A percentile compares a stretch with the other conserved stretches of the same genome.
phyloP scores from a whole-genome alignment of 257 asterid genomes.

The Coffea eugenioides region DNA sequence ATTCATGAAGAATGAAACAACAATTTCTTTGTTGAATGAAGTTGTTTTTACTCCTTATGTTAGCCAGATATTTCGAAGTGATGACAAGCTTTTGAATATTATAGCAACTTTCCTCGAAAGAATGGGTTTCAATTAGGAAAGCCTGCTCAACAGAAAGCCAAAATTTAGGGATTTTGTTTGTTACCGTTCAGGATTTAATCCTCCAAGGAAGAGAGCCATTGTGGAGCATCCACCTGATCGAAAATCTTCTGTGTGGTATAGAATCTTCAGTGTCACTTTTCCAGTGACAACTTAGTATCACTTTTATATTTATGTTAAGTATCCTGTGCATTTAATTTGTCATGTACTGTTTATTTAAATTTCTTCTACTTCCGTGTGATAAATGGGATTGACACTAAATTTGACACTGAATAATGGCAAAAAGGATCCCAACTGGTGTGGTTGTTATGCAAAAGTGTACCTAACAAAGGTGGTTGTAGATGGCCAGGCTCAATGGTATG shows the following conservation, averaged over 20 bases:
- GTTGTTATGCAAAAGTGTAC: slow-evolving; percentile 63
- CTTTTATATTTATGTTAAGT: too few relatives aligned
- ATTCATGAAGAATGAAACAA: slow-evolving; percentile 27
- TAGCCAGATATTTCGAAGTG: slow-evolving; percentile 61
- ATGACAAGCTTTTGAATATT: slow-evolving; percentile 57
- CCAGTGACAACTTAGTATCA: too few relatives aligned
- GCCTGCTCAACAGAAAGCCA: slow-evolving; percentile 70
- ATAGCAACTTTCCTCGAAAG: slow-evolving; percentile 61
- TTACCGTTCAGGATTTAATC: slow-evolving; percentile 68
- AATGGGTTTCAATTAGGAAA: slow-evolving; percentile 67
- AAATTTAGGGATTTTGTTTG: slow-evolving; percentile 67
- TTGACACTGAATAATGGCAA: too few relatives aligned
- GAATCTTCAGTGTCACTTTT: too few relatives aligned
- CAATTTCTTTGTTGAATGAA: slow-evolving; percentile 30
- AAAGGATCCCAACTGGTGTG: too few relatives aligned
- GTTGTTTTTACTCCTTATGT: slow-evolving; percentile 57
- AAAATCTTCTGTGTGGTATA: slow-evolving; percentile 60
- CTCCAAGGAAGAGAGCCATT: slow-evolving; percentile 60
- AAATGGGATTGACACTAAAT: too few relatives aligned
- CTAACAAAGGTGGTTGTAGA: slow-evolving; percentile 56
- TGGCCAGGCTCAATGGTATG: slow-evolving; percentile 56
- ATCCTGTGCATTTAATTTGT: too few relatives aligned
- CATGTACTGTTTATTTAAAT: too few relatives aligned
- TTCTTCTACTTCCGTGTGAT: too few relatives aligned
- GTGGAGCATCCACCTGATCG: slow-evolving; percentile 73